These are phyloP conservation scores for Fraxinus sp. DNA, from an alignment of 305 asterid species.

Conservation along the genomic window DNA sequence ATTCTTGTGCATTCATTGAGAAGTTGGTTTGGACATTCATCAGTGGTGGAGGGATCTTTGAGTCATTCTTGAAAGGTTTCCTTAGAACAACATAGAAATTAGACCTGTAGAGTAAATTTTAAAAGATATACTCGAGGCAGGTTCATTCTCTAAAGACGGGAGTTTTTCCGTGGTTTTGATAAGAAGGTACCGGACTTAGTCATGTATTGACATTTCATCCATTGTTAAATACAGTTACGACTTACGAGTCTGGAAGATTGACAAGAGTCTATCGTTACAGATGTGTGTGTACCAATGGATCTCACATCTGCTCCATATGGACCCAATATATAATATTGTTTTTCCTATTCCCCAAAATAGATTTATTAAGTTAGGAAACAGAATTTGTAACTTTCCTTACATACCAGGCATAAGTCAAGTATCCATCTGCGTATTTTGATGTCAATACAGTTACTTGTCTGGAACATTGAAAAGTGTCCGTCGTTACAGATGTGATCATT, in stretches of 20 bases:
- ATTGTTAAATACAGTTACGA: slow-evolving; percentile 38
- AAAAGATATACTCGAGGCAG: slow-evolving; percentile 17
- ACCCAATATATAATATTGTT: not conserved
- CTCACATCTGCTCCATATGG: slow-evolving; percentile 34
- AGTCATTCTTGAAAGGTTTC: not conserved
- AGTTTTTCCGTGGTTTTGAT: slow-evolving; percentile 29
- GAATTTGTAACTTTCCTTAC: not conserved
- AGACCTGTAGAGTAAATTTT: not conserved
- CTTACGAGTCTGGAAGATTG: slow-evolving; percentile 28
- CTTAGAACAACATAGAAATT: not conserved
- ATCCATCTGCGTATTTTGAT: slow-evolving; percentile 31
- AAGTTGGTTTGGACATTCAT: not conserved
- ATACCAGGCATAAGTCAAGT: slow-evolving; percentile 63
- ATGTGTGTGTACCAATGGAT: not conserved
- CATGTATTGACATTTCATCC: slow-evolving; percentile 20
- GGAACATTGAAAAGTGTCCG: slow-evolving; percentile 46
- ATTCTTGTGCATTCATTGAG: not conserved
- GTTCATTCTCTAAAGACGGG: slow-evolving; percentile 9
- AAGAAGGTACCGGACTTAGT: slow-evolving; percentile 31
- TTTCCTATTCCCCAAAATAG: not conserved
- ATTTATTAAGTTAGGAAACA: not conserved
- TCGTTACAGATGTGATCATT: slow-evolving; percentile 53
- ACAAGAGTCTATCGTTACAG: slow-evolving; percentile 33
- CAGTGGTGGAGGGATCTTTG: not conserved
- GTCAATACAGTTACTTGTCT: slow-evolving; percentile 67